Evolutionary conservation across 305 asterid genomes (phyloP).

Genomic region (Fraxinus angustifolia): DNA sequence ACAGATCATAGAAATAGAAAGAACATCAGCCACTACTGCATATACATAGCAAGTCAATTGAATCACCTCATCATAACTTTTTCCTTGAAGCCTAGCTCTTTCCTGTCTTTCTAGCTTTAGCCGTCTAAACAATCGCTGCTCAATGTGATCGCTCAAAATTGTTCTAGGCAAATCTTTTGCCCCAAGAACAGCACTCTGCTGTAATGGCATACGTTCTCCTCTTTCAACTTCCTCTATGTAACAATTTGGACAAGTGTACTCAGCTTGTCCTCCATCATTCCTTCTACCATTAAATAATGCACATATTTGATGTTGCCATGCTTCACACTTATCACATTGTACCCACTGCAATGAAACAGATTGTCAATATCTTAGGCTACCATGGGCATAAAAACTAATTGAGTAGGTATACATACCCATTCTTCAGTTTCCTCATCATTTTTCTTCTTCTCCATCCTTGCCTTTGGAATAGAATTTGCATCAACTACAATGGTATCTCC

Average conservation of each 20-base stretch:
- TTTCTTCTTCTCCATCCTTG: conserved; percentile 83
- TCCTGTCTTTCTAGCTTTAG: conserved; percentile 81
- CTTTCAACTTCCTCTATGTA: conserved; percentile 77
- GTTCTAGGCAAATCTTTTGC: conserved; percentile 92
- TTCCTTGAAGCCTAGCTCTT: conserved; percentile 77
- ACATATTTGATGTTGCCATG: conserved; percentile 99
- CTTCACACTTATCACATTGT: conserved; percentile 97
- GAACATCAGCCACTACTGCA: conserved; percentile 5
- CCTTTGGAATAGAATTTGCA: conserved; percentile 61
- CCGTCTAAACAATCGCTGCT: conserved; percentile 62
- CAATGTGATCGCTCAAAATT: conserved; percentile 86
- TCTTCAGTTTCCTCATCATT: conserved; percentile 97
- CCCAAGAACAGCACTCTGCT: conserved; percentile 94
- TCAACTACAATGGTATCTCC: conserved; percentile 81
- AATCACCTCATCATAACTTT: conserved; percentile 79
- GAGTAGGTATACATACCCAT: conserved; percentile 60
- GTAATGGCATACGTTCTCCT: conserved; percentile 81
- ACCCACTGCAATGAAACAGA: conserved; percentile 72
- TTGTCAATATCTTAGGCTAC: conserved; percentile 19
- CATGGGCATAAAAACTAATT: conserved; percentile 5
- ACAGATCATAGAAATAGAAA: conserved; percentile 9
- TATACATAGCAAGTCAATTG: conserved; percentile 16
- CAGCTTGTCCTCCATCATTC: conserved; percentile 96
- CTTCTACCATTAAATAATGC: conserved; percentile 95
- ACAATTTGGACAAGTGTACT: conserved; percentile 98